A percentile compares a stretch with the other conserved stretches of the same genome.
These are phyloP conservation scores for Colletotrichum musae DNA, from an alignment of 2,329 filamentous ascomycete genomes.

Conservation along the genomic window DNA sequence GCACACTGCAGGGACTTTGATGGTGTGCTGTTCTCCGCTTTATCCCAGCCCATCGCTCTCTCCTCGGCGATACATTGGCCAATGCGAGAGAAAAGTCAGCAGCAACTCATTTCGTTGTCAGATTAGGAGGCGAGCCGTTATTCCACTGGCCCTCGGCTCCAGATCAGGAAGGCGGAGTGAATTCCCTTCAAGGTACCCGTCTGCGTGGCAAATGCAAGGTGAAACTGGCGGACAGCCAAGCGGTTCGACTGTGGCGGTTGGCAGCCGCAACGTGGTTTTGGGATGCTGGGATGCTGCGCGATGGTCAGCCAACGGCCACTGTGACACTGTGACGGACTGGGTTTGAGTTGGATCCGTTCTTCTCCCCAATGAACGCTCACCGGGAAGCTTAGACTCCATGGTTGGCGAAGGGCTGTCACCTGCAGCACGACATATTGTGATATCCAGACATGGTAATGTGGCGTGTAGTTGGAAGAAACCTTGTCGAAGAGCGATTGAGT, in stretches of 20 bases:
- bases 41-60: constrained; percentile 23
- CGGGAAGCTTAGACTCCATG: not conserved
- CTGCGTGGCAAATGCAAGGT: too few species aligned
- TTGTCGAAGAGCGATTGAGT: constrained; percentile 13
- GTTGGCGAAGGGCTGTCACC: not conserved
- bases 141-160: not conserved
- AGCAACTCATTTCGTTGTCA: not conserved
- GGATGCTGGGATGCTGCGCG: constrained; percentile 4
- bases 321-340: constrained; percentile 7
- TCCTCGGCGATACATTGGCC: constrained; percentile 25
- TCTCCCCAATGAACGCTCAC: not conserved
- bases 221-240: not conserved
- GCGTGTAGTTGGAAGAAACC: constrained; percentile 35
- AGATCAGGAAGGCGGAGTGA: too few species aligned
- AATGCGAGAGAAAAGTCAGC: not conserved
- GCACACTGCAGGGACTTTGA: not conserved
- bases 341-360: not conserved
- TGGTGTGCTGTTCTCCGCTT: constrained; percentile 2
- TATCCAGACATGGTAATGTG: not conserved
- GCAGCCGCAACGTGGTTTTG: constrained; percentile 4
- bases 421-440: not conserved
- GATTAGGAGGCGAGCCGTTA: not conserved
- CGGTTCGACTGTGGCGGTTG: constrained; percentile 3
- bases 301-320: constrained; percentile 15
- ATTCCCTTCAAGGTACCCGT: too few species aligned